Evolutionary conservation across 2,329 filamentous ascomycete species (phyloP).

Genomic region (Nectriaceae sp.): DNA sequence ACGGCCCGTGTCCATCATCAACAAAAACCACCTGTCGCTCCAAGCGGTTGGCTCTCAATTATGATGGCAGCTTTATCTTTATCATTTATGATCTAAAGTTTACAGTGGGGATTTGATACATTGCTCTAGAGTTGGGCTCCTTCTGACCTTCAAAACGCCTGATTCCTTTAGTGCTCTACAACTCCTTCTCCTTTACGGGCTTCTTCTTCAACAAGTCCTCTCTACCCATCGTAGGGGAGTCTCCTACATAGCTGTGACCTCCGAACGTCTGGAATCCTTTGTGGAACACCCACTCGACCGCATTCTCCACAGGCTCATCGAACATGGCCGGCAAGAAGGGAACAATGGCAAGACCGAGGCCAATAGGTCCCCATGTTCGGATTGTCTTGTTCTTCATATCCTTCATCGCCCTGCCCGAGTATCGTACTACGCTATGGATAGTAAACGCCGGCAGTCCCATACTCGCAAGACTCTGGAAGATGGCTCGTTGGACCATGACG

Average conservation of each 20-base stretch:
- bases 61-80: background rate
- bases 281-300: conserved; percentile 88
- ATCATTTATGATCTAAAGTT: background rate
- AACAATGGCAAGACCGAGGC: conserved; percentile 75
- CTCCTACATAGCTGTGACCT: conserved; percentile 58
- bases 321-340: conserved; percentile 84
- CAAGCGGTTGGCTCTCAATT: too few species aligned
- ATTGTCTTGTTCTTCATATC: conserved; percentile 73
- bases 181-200: conserved; percentile 47
- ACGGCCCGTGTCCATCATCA: too few species aligned
- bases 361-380: conserved; percentile 88
- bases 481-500: conserved; percentile 85
- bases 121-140: conserved; percentile 24
- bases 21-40: too few species aligned
- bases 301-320: conserved; percentile 89
- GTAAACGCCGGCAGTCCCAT: conserved; percentile 96
- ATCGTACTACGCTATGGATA: conserved; percentile 89
- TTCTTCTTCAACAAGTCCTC: conserved; percentile 42
- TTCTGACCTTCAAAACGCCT: conserved; percentile 18
- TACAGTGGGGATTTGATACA: conserved; percentile 4
- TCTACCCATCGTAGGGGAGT: conserved; percentile 55
- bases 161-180: conserved; percentile 29
- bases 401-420: conserved; percentile 86
- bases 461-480: conserved; percentile 88
- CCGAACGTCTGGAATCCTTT: conserved; percentile 75